phyloP scores from a whole-genome alignment of 1,139 yeast genomes.

The Suhomyces terraborum region DNA sequence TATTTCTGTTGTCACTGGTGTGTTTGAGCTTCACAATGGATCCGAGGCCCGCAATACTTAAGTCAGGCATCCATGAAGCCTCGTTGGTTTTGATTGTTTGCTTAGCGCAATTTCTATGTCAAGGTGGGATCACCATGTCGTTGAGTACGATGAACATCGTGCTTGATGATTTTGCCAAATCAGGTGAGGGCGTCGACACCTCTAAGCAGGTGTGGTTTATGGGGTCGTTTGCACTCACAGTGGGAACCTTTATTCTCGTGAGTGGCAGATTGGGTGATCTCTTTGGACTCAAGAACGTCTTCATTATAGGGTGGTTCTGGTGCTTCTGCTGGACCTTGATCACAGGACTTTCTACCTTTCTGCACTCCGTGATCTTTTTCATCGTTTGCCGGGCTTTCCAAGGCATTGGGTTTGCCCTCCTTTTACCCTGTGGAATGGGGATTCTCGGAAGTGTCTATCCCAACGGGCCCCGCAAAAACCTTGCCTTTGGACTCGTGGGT shows the following conservation, averaged over 20 bases:
- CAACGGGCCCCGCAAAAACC: slow-evolving; percentile 49
- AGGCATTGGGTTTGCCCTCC: slow-evolving; percentile 56
- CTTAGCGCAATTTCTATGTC: slow-evolving; percentile 38
- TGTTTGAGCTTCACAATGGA: slow-evolving; percentile 16
- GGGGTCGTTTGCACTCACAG: slow-evolving; percentile 58
- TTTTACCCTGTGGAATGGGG: slow-evolving; percentile 56
- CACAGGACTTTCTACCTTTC: slow-evolving; percentile 50
- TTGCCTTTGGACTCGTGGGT: slow-evolving; percentile 53
- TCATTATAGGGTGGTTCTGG: slow-evolving; percentile 50
- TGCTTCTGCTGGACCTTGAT: slow-evolving; percentile 46
- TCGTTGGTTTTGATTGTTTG: slow-evolving; percentile 20
- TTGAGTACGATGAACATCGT: slow-evolving; percentile 43
- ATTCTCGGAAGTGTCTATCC: slow-evolving; percentile 51
- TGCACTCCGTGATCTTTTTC: slow-evolving; percentile 47
- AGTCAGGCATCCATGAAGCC: slow-evolving; percentile 20
- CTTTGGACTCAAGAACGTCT: slow-evolving; percentile 48
- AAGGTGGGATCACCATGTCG: slow-evolving; percentile 43
- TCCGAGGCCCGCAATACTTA: slow-evolving; percentile 21
- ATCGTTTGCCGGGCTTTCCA: slow-evolving; percentile 55
- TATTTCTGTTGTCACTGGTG: too few species aligned
- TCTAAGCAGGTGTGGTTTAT: slow-evolving; percentile 52
- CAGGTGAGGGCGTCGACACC: slow-evolving; percentile 17
- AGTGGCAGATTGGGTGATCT: slow-evolving; percentile 58
- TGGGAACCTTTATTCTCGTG: slow-evolving; percentile 55
- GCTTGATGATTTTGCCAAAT: slow-evolving; percentile 29